Percentiles rank a stretch among this genome's conserved stretches.
These are phyloP conservation scores for Achaetomium macrosporum DNA, from an alignment of 2,329 filamentous ascomycete genomes.

Conservation along the genomic window DNA sequence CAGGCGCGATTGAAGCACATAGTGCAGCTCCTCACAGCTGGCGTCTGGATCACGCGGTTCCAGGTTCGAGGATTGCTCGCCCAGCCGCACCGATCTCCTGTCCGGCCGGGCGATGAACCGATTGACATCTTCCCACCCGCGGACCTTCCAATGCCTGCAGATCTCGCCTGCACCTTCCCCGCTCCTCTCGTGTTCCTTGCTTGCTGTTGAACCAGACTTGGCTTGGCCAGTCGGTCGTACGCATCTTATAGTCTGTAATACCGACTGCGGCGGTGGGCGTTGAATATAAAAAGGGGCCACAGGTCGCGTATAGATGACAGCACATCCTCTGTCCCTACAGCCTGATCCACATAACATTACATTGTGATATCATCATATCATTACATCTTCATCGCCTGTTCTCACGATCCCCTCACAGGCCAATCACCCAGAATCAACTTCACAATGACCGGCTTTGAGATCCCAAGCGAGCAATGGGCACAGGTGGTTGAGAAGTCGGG, in stretches of 20 bases:
- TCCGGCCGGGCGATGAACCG: neutral
- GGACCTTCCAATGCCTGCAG: neutral
- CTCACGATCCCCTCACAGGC: neutral
- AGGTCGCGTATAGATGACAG: neutral
- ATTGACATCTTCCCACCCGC: neutral
- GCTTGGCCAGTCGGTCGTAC: neutral
- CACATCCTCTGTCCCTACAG: neutral
- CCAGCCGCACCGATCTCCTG: neutral
- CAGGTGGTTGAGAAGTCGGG: conserved; percentile 82
- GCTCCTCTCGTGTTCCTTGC: conserved; percentile 7
- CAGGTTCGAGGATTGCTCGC: neutral
- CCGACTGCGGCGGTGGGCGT: neutral
- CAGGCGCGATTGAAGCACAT: too few species aligned
- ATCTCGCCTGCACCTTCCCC: neutral
- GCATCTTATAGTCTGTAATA: conserved; percentile 1
- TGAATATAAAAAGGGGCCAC: neutral
- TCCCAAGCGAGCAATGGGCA: conserved; percentile 85
- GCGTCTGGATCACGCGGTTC: neutral
- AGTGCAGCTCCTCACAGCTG: too few species aligned
- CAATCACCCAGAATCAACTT: neutral
- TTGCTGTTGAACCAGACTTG: neutral
- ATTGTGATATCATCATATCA: neutral
- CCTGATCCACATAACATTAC: neutral
- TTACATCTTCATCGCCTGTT: neutral
- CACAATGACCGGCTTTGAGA: conserved; percentile 41